A percentile compares a stretch with the other conserved stretches of the same genome.
Evolutionary conservation across 164 flowering plant genomes (phyloP).

Genomic region (Annona squamosa): DNA sequence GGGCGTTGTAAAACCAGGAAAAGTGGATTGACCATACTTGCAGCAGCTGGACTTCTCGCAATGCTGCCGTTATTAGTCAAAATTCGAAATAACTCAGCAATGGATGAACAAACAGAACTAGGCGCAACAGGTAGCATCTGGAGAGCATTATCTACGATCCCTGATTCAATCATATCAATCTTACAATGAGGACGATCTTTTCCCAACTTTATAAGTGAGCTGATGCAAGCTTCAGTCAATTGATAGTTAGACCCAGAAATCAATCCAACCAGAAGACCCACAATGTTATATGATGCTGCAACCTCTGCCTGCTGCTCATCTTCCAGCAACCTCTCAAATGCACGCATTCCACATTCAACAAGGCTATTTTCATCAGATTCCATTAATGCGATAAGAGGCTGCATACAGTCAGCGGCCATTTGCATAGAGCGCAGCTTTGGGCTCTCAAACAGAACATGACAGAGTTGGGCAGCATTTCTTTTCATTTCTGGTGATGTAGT

Average conservation of each 20-base stretch:
- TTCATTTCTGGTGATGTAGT: slow-evolving; percentile 50
- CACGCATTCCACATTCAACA: slow-evolving; percentile 60
- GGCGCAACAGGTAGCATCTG: slow-evolving; percentile 57
- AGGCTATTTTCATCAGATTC: slow-evolving; percentile 37
- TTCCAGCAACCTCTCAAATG: slow-evolving; percentile 66
- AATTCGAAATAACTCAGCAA: slow-evolving; percentile 72
- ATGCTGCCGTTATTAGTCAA: slow-evolving; percentile 73
- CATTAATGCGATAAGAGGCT: slow-evolving; percentile 59
- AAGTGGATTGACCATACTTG: slow-evolving; percentile 74
- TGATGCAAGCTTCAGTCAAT: slow-evolving; percentile 56
- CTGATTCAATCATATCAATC: slow-evolving; percentile 69
- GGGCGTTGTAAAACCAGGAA: slow-evolving; percentile 56
- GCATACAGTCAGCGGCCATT: slow-evolving; percentile 52
- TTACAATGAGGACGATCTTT: slow-evolving; percentile 66
- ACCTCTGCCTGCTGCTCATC: slow-evolving; percentile 65
- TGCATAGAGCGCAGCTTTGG: slow-evolving; percentile 44
- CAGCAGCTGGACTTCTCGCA: slow-evolving; percentile 63
- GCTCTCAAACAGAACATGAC: slow-evolving; percentile 48
- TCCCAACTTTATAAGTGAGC: slow-evolving; percentile 67
- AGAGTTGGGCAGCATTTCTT: slow-evolving; percentile 62
- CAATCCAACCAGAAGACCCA: slow-evolving; percentile 62
- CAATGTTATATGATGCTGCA: slow-evolving; percentile 46
- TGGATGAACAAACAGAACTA: slow-evolving; percentile 52
- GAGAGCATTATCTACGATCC: slow-evolving; percentile 62
- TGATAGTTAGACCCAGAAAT: slow-evolving; percentile 51